Evolutionary conservation across 116 monocot genomes (phyloP).

Genomic region (Iris pallida): DNA sequence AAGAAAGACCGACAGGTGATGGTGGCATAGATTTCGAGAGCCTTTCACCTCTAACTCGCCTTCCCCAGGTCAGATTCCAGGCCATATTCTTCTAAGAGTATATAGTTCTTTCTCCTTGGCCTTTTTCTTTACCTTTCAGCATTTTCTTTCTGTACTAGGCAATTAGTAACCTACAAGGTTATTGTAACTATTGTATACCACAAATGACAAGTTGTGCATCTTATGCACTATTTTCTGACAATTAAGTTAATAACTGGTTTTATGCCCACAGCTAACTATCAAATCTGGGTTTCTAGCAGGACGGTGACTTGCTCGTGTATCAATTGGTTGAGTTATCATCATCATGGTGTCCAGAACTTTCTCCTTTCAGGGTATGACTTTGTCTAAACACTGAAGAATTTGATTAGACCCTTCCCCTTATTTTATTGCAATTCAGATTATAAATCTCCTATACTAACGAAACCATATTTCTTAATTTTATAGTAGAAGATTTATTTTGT

Average conservation of each 20-base stretch:
- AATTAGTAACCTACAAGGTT: background rate
- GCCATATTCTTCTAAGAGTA: background rate
- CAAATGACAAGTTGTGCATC: too few species aligned
- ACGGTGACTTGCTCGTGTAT: slow-evolving; percentile 78
- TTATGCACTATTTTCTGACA: too few species aligned
- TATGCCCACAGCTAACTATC: background rate
- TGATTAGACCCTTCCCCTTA: too few species aligned
- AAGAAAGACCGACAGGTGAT: background rate
- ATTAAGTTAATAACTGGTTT: too few species aligned
- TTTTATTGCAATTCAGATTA: too few species aligned
- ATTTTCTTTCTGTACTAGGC: background rate
- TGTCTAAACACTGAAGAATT: too few species aligned
- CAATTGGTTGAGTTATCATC: slow-evolving; percentile 83
- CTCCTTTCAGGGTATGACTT: slow-evolving; percentile 64
- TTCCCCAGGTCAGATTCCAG: slow-evolving; percentile 57
- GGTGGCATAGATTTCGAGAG: slow-evolving; percentile 46
- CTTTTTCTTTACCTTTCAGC: background rate
- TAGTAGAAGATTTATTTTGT: too few species aligned
- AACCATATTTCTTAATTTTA: too few species aligned
- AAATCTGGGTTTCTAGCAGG: slow-evolving; percentile 38
- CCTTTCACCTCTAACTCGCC: slow-evolving; percentile 44
- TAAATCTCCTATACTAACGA: too few species aligned
- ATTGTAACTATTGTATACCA: too few species aligned
- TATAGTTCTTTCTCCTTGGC: background rate
- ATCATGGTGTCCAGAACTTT: slow-evolving; percentile 88